Conservation (phyloP, 441 rosid species). For the Pelargonium australe region DNA sequence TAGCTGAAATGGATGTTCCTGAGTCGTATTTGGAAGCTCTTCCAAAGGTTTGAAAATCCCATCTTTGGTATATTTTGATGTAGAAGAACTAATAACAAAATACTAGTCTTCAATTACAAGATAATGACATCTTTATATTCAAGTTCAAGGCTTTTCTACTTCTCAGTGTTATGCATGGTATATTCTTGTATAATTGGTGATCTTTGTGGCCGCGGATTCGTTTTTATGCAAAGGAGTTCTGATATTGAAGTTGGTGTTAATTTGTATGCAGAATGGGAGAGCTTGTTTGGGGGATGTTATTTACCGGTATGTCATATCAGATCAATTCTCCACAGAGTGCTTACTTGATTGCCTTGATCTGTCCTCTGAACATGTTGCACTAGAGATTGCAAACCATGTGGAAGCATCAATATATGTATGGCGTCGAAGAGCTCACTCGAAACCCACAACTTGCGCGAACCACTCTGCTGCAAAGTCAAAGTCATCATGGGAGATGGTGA, state of each 20-base stretch:
- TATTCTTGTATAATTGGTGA: no score
- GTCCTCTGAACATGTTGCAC: conserved; percentile 90
- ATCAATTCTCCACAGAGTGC: conserved; percentile 79
- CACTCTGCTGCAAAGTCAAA: conserved; percentile 34
- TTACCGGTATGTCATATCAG: conserved; percentile 73
- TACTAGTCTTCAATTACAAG: no score
- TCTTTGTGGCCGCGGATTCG: neutral
- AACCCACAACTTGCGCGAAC: conserved; percentile 35
- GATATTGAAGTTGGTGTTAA: conserved; percentile 9
- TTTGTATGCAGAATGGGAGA: conserved; percentile 72
- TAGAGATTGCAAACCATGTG: conserved; percentile 81
- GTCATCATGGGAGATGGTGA: conserved; percentile 91
- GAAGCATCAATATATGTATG: conserved; percentile 77
- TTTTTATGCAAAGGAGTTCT: neutral
- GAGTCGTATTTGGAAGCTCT: conserved; percentile 74
- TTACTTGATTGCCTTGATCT: conserved; percentile 88
- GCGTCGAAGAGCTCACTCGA: conserved; percentile 52
- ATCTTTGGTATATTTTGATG: no score
- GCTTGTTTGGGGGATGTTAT: conserved; percentile 78
- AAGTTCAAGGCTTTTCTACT: no score
- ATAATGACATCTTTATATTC: no score
- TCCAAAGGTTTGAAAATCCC: conserved; percentile 57
- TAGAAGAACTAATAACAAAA: no score
- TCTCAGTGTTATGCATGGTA: no score
- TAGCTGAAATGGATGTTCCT: conserved; percentile 89